Evolutionary conservation across 2,329 filamentous ascomycete genomes (phyloP).

Genomic region (Exophiala lecanii-corni): DNA sequence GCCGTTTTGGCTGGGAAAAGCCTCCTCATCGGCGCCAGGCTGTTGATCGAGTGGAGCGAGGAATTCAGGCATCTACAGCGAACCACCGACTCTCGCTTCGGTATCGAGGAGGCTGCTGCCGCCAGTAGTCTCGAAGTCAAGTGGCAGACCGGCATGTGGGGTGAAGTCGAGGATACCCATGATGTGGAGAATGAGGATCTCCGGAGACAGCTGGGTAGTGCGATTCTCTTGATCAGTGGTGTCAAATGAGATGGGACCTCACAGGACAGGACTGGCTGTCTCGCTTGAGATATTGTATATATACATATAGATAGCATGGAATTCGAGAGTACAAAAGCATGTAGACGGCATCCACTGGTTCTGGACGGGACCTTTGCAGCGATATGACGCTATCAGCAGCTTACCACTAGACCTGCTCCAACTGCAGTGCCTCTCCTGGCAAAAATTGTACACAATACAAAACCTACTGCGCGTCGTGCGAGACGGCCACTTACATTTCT

Average conservation of each 20-base stretch:
- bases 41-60: slow-evolving; percentile 85
- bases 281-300: too few relatives aligned
- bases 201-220: slow-evolving; percentile 79
- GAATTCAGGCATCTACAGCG: slow-evolving; percentile 54
- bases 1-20: slow-evolving; percentile 83
- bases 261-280: too few relatives aligned
- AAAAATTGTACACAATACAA: too few relatives aligned
- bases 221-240: slow-evolving; percentile 73
- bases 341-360: too few relatives aligned
- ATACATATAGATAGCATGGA: too few relatives aligned
- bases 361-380: too few relatives aligned
- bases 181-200: slow-evolving; percentile 93
- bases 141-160: slow-evolving; percentile 90
- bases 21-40: slow-evolving; percentile 67
- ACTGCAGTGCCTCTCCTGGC: too few relatives aligned
- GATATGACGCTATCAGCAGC: too few relatives aligned
- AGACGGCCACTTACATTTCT: too few relatives aligned
- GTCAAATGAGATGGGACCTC: slow-evolving; percentile 23
- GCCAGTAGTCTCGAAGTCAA: slow-evolving; percentile 77
- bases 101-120: slow-evolving; percentile 74
- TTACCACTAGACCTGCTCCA: too few relatives aligned
- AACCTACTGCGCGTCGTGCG: too few relatives aligned
- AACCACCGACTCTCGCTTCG: slow-evolving; percentile 51
- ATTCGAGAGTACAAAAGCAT: too few relatives aligned
- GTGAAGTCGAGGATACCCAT: slow-evolving; percentile 96